Percentiles rank a stretch among this genome's conserved stretches.
Evolutionary conservation across 352 stramenopile species (phyloP).

Genomic region (Globisporangium abappressorium): DNA sequence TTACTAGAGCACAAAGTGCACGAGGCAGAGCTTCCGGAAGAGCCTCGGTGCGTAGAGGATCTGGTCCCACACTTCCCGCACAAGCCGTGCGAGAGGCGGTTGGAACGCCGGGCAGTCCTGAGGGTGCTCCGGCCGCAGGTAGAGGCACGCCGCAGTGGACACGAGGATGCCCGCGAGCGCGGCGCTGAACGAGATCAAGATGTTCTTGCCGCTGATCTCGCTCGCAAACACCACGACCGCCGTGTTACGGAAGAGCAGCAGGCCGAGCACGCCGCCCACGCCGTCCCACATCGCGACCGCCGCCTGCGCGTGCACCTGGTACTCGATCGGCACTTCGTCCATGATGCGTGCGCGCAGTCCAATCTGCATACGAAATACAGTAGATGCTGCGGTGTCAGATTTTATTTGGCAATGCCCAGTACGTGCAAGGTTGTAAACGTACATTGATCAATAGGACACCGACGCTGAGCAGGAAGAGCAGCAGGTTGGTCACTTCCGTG

Average conservation of each 20-base stretch:
- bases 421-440: background rate
- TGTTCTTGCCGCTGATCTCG: conserved; percentile 61
- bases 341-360: conserved; percentile 66
- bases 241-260: conserved; percentile 62
- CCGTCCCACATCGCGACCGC: conserved; percentile 67
- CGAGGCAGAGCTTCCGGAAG: conserved; percentile 64
- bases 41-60: conserved; percentile 60
- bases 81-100: conserved; percentile 47
- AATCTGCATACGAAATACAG: conserved; percentile 33
- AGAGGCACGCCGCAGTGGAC: conserved; percentile 50
- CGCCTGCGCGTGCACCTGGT: conserved; percentile 74
- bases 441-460: conserved; percentile 63
- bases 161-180: conserved; percentile 49
- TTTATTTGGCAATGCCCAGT: background rate
- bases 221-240: conserved; percentile 68
- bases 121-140: conserved; percentile 54
- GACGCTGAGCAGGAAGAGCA: conserved; percentile 64
- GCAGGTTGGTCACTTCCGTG: conserved; percentile 35
- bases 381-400: background rate
- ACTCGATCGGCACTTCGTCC: conserved; percentile 73
- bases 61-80: conserved; percentile 56
- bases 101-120: conserved; percentile 55
- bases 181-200: conserved; percentile 61
- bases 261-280: conserved; percentile 52
- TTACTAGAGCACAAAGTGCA: conserved; percentile 72